phyloP scores from a whole-genome alignment of 2,329 filamentous ascomycete species.

The Hymenoscyphus repandus region DNA sequence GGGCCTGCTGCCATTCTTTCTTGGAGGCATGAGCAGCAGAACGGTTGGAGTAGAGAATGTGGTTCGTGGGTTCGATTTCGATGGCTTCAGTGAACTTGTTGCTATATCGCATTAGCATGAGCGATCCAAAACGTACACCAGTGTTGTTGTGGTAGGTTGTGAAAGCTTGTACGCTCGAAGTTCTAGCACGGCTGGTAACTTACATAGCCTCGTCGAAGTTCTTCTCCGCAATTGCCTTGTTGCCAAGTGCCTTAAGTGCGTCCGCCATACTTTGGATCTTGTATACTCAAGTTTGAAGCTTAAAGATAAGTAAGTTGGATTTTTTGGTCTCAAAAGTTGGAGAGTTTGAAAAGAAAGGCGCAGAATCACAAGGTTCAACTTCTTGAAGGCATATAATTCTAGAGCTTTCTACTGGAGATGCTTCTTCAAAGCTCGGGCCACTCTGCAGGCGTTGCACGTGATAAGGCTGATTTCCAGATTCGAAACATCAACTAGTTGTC shows the following conservation, averaged over 20 bases:
- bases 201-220: slow-evolving; percentile 95
- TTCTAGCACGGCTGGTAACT: slow-evolving; percentile 37
- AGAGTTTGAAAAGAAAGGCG: not conserved
- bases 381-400: slow-evolving; percentile 10
- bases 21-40: slow-evolving; percentile 85
- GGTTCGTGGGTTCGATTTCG: slow-evolving; percentile 78
- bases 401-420: slow-evolving; percentile 17
- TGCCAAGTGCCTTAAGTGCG: slow-evolving; percentile 93
- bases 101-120: slow-evolving; percentile 40
- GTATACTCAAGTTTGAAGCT: not conserved
- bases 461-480: not conserved
- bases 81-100: slow-evolving; percentile 95
- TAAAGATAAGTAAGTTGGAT: not conserved
- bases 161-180: not conserved
- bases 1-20: slow-evolving; percentile 77
- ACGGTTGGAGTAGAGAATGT: slow-evolving; percentile 97
- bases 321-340: not conserved
- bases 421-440: slow-evolving; percentile 2
- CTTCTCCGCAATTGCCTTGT: slow-evolving; percentile 97
- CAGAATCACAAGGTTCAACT: not conserved
- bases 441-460: not conserved
- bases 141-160: not conserved
- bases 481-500: not conserved
- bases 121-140: not conserved
- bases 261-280: slow-evolving; percentile 43